These are phyloP conservation scores for Talaromyces sp. DNA, from an alignment of 2,329 filamentous ascomycete species.

Conservation along the genomic window DNA sequence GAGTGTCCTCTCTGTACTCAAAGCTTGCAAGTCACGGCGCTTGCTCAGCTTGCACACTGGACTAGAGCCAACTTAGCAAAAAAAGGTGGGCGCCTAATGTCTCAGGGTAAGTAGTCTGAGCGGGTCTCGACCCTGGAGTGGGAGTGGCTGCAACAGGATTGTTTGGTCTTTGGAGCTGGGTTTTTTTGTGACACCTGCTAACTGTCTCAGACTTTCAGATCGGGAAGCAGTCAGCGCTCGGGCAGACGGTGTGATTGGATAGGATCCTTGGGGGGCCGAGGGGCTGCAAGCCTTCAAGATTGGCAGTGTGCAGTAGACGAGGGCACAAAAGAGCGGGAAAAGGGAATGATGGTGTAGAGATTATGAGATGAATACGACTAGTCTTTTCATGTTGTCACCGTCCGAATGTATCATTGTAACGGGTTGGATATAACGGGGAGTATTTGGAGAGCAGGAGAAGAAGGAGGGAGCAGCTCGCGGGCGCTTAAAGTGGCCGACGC, in stretches of 20 bases:
- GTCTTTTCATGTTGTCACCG: background rate
- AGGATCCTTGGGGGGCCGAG: constrained; percentile 3
- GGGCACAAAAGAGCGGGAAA: background rate
- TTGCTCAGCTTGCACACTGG: constrained; percentile 11
- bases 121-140: constrained; percentile 15
- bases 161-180: background rate
- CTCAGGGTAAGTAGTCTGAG: constrained; percentile 16
- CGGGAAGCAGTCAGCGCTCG: constrained; percentile 7
- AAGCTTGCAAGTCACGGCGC: constrained; percentile 4
- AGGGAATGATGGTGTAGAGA: background rate
- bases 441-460: background rate
- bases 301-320: background rate
- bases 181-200: constrained; percentile 6
- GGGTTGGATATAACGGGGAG: background rate
- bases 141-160: background rate
- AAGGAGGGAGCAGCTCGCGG: background rate
- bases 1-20: background rate
- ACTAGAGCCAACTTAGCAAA: background rate
- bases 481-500: background rate
- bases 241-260: constrained; percentile 10
- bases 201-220: constrained; percentile 13
- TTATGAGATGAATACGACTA: background rate
- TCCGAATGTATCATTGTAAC: background rate
- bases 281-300: background rate
- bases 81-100: constrained; percentile 17